phyloP scores from a whole-genome alignment of 164 flowering plant genomes.

The Sextonia rubra region DNA sequence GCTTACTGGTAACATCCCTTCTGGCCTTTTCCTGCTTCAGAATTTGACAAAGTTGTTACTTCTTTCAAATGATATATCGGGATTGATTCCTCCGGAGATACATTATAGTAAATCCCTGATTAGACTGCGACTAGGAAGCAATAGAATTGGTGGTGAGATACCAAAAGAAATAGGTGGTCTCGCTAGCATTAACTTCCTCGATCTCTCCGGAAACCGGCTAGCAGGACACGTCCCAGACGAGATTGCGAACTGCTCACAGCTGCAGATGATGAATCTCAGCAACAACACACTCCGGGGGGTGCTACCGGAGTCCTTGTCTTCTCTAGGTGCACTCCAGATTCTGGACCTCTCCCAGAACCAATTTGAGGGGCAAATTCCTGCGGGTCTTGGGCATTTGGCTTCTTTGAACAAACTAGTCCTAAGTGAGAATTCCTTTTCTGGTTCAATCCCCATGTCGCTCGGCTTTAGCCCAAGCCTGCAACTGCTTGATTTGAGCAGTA shows the following conservation, averaged over 20 bases:
- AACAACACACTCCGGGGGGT: constrained; percentile 56
- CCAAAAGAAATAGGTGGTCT: constrained; percentile 65
- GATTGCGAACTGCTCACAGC: constrained; percentile 48
- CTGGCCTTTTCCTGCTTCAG: constrained; percentile 55
- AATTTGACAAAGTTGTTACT: constrained; percentile 78
- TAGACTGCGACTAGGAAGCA: constrained; percentile 57
- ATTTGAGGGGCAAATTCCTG: constrained; percentile 50
- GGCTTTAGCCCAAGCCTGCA: constrained; percentile 43
- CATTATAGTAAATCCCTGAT: constrained; percentile 62
- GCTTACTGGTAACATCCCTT: constrained; percentile 64
- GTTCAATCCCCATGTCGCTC: constrained; percentile 36
- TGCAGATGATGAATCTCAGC: constrained; percentile 62
- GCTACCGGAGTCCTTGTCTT: constrained; percentile 53
- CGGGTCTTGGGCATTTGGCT: constrained; percentile 32
- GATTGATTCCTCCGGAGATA: constrained; percentile 63
- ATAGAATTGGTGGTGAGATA: constrained; percentile 60
- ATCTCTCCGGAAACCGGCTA: constrained; percentile 57
- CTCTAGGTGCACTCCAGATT: constrained; percentile 52
- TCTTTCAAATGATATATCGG: constrained; percentile 73
- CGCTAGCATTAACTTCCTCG: constrained; percentile 57
- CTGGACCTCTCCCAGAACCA: constrained; percentile 58
- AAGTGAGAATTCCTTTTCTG: constrained; percentile 37
- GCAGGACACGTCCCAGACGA: constrained; percentile 65
- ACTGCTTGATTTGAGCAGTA: constrained; percentile 50
- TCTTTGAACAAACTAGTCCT: constrained; percentile 37